Evolutionary conservation across 2,329 filamentous ascomycete species (phyloP).

Genomic region (Elsinoe perseae): DNA sequence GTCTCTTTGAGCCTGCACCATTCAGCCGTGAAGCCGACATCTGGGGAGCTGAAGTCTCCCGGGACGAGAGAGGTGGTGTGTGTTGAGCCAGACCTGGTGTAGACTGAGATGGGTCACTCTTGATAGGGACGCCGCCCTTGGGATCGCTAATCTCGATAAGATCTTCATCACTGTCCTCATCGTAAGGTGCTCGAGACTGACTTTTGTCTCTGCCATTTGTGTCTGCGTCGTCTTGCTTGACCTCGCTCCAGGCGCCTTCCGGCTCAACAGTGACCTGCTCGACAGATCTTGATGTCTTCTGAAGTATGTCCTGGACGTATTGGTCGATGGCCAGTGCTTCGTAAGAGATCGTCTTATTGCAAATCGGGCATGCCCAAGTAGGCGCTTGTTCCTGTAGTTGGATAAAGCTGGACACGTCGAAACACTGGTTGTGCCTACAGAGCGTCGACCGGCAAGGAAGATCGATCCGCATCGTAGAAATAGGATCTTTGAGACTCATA

Average conservation of each 20-base stretch:
- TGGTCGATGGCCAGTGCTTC: constrained; percentile 80
- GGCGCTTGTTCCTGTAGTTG: constrained; percentile 93
- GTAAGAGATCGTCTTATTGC: constrained; percentile 74
- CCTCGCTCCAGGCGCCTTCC: constrained; percentile 65
- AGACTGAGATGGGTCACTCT: constrained; percentile 29
- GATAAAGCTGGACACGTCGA: constrained; percentile 85
- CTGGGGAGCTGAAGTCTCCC: constrained; percentile 33
- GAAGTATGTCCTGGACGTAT: constrained; percentile 81
- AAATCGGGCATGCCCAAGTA: constrained; percentile 93
- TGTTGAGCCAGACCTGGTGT: constrained; percentile 33
- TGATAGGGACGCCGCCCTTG: constrained; percentile 32
- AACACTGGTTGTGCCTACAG: constrained; percentile 89
- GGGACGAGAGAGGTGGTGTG: constrained; percentile 41
- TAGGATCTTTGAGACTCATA: constrained; percentile 84
- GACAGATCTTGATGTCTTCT: constrained; percentile 58
- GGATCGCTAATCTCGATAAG: constrained; percentile 38
- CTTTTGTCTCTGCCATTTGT: constrained; percentile 32
- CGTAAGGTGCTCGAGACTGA: constrained; percentile 26
- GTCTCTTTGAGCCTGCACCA: constrained; percentile 36
- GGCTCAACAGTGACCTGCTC: constrained; percentile 90
- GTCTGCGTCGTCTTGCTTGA: constrained; percentile 36
- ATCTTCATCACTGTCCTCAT: constrained; percentile 39
- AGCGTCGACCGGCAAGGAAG: constrained; percentile 70
- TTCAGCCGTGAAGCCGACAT: constrained; percentile 27
- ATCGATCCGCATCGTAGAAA: constrained; percentile 75